phyloP scores from a whole-genome alignment of 495 filamentous ascomycete genomes.

The Hypoxylon fuscum region DNA sequence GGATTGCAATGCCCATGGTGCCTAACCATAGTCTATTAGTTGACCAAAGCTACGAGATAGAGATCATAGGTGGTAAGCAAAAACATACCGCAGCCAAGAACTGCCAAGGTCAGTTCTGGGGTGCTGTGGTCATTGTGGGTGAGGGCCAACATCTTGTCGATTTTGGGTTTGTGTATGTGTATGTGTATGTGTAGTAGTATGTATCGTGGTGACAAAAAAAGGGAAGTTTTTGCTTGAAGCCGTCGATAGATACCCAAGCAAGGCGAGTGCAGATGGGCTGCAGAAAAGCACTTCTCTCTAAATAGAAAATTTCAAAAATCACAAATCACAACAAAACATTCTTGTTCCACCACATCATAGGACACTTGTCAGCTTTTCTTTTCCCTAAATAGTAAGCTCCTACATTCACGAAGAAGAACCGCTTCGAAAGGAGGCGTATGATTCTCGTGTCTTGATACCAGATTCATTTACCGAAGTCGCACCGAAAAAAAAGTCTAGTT shows the following conservation, averaged over 20 bases:
- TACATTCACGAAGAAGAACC: slow-evolving; percentile 36
- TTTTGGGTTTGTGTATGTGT: neutral
- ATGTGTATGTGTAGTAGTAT: no score
- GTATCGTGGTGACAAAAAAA: neutral
- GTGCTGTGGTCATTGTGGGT: slow-evolving; percentile 46
- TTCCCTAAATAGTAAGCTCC: slow-evolving; percentile 13
- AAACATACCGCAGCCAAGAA: slow-evolving; percentile 75
- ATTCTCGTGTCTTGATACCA: slow-evolving; percentile 11
- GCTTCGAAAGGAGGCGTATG: slow-evolving; percentile 16
- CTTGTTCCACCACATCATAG: slow-evolving; percentile 24
- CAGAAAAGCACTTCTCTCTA: slow-evolving; percentile 1
- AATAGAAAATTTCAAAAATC: slow-evolving; percentile 1
- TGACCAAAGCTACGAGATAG: neutral
- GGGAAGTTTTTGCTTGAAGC: neutral
- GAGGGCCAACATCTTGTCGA: slow-evolving; percentile 44
- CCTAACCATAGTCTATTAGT: slow-evolving; percentile 53
- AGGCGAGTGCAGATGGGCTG: neutral
- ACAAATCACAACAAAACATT: neutral
- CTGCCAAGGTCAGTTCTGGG: slow-evolving; percentile 69
- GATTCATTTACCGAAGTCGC: slow-evolving; percentile 31
- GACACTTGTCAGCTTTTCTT: slow-evolving; percentile 30
- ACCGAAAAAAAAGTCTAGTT: slow-evolving; percentile 25
- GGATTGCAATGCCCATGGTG: slow-evolving; percentile 85
- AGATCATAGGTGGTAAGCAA: neutral
- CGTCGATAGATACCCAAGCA: no score